Evolutionary conservation across 2,329 filamentous ascomycete genomes (phyloP).

Genomic region (Microsporum canis): DNA sequence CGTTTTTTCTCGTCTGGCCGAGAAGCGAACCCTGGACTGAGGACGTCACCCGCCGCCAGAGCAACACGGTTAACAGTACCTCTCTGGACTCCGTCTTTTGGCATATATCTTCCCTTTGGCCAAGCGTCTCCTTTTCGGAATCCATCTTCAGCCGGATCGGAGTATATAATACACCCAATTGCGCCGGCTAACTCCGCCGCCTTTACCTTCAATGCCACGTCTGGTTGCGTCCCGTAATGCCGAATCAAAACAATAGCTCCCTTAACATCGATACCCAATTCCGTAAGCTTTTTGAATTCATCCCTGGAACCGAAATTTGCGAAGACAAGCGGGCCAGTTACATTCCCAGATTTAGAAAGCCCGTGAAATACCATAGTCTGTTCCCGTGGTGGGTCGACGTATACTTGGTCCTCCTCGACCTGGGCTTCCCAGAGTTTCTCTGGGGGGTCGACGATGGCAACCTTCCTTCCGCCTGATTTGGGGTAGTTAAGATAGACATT

Average conservation of each 20-base stretch:
- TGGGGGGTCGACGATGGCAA: conserved; percentile 65
- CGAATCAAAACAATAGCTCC: conserved; percentile 77
- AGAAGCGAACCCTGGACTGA: conserved; percentile 72
- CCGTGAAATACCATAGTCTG: conserved; percentile 79
- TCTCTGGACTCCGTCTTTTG: conserved; percentile 69
- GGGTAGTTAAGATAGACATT: conserved; percentile 91
- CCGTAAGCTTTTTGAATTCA: conserved; percentile 64
- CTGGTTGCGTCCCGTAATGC: conserved; percentile 62
- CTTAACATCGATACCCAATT: conserved; percentile 59
- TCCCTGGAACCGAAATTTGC: conserved; percentile 80
- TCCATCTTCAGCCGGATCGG: conserved; percentile 75
- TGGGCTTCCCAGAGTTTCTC: conserved; percentile 64
- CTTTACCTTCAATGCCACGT: conserved; percentile 73
- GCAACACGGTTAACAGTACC: conserved; percentile 69
- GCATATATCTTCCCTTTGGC: conserved; percentile 69
- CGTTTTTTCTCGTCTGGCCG: conserved; percentile 44
- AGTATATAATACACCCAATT: conserved; percentile 81
- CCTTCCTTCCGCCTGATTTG: conserved; percentile 59
- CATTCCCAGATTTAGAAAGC: conserved; percentile 75
- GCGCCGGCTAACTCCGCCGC: conserved; percentile 80
- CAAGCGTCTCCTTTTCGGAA: conserved; percentile 61
- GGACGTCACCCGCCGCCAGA: conserved; percentile 78
- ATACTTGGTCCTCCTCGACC: conserved; percentile 69
- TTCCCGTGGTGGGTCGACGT: conserved; percentile 49
- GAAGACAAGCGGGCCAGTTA: conserved; percentile 76